Conservation (phyloP, 495 filamentous ascomycete species). For the Beverwykella pulmonaria region DNA sequence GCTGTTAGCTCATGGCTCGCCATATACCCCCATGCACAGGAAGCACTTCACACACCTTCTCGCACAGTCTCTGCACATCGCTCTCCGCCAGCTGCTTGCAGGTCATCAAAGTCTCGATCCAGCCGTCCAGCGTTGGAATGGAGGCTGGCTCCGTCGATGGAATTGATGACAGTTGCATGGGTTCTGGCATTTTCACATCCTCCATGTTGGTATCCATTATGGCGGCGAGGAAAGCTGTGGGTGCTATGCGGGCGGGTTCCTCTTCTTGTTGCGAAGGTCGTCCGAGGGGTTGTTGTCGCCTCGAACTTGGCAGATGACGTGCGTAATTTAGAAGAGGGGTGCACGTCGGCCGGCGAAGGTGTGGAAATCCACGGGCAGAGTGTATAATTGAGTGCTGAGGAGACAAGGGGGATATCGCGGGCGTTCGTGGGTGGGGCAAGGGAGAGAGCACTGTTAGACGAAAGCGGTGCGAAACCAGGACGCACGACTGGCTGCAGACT, state of each 20-base stretch:
- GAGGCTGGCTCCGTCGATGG: conserved; percentile 73
- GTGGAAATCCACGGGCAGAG: not conserved
- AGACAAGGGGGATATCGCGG: not conserved
- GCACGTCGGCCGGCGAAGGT: not conserved
- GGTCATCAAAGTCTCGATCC: conserved; percentile 97
- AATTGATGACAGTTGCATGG: conserved; percentile 70
- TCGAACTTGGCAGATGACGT: conserved; percentile 33
- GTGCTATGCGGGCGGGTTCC: conserved; percentile 7
- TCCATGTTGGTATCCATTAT: conserved; percentile 97
- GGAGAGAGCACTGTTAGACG: not conserved
- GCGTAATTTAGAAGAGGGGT: not conserved
- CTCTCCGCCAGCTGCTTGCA: conserved; percentile 96
- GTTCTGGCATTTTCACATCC: conserved; percentile 83
- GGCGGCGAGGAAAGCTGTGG: conserved; percentile 5
- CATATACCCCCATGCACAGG: not conserved
- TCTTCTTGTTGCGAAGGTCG: conserved; percentile 13
- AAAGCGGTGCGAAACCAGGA: not conserved
- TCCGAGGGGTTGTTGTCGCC: conserved; percentile 27
- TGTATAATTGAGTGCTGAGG: not conserved
- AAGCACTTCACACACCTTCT: conserved; percentile 71
- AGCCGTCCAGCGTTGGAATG: conserved; percentile 91
- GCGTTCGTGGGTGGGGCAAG: not conserved
- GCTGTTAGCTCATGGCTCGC: conserved; percentile 35
- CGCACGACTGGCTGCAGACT: not conserved
- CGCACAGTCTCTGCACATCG: conserved; percentile 95